Evolutionary conservation across 2,329 filamentous ascomycete genomes (phyloP), one percentile per base, ranked within the genome.

Genomic region (Colletotrichum sp.): DNA sequence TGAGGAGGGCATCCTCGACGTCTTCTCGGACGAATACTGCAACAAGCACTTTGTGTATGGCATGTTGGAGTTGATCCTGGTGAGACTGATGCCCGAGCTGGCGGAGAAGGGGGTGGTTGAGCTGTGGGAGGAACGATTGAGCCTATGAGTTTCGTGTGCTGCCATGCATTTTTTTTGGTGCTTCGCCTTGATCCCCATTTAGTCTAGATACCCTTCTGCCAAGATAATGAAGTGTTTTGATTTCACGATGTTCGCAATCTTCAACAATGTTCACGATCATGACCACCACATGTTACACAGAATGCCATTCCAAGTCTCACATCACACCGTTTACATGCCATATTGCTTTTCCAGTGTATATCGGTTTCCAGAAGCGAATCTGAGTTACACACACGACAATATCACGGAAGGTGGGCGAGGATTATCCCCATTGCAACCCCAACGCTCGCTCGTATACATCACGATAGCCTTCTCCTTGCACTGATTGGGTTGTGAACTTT

Each of bases 21-120:
- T 96, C 49, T 93, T 98, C 79, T 91, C 91, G 19, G 96, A 98
- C 84, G 88, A 90, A 68, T 98, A 98, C 86, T 94, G 96, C 85
- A 99, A 99, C 86, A 98, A 96, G 86, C 96, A 98, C 86, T 87
- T 99, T 36, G 87, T 98, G 79, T 98, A 98, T 82, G 89, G 92
- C 61, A 88, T 97, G 64, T 86, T 99, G 39, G 97, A 99, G 86
- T 86, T 96, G 74, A 83, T 98, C 3, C 88, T 98, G n/a, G 91
- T 95, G 72, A 92, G 94, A 78, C 85, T 99, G 77, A 91, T 98
- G 82, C 97, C 97, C 6, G 97, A 99, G 86, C 84, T 99, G 80
- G 89, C 89, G 70, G 94, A 95, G 80, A 92, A 91, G 82, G 92
- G 92, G 49, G 90, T 95, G 34, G 88, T 89, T 71, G 94, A 95